Percentiles rank a stretch among this genome's conserved stretches.
Evolutionary conservation across 805 yeast species (phyloP).

Genomic region (Yamadazyma insecticola): DNA sequence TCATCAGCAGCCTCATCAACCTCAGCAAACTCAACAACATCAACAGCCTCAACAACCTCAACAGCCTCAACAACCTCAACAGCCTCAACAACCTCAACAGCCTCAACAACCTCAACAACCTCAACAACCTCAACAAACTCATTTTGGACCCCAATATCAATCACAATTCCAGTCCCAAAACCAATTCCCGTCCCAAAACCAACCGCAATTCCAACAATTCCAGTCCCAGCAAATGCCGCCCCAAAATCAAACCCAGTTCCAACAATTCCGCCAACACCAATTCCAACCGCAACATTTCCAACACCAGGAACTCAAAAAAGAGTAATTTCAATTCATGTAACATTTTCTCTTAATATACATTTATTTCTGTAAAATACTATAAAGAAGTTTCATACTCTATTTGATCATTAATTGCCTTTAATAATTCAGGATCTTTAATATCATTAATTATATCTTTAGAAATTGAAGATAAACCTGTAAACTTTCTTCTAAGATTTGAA

Average conservation of each 20-base stretch:
- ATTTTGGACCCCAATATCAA: too few species aligned
- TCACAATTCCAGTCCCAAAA: conserved; percentile 1
- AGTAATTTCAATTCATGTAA: too few species aligned
- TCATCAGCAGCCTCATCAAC: too few species aligned
- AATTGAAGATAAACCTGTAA: conserved; percentile 65
- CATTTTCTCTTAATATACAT: conserved; percentile 2
- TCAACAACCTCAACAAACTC: too few species aligned
- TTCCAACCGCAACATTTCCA: too few species aligned
- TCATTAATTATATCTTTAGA: conserved; percentile 56
- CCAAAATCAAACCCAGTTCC: not conserved
- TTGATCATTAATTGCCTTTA: conserved; percentile 59
- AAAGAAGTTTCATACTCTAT: conserved; percentile 42
- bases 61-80: too few species aligned
- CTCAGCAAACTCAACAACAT: too few species aligned
- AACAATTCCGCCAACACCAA: too few species aligned
- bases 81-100: too few species aligned
- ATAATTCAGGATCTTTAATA: conserved; percentile 48
- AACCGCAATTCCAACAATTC: not conserved
- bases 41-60: too few species aligned
- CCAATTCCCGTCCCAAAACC: conserved; percentile 1
- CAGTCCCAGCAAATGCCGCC: not conserved
- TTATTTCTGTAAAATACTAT: conserved; percentile 1
- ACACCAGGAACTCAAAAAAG: too few species aligned
- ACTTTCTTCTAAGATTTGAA: conserved; percentile 43
- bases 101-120: too few species aligned